Base-by-base conservation (phyloP, 2,329 filamentous ascomycete genomes). In the Fusarium irregulare region DNA sequence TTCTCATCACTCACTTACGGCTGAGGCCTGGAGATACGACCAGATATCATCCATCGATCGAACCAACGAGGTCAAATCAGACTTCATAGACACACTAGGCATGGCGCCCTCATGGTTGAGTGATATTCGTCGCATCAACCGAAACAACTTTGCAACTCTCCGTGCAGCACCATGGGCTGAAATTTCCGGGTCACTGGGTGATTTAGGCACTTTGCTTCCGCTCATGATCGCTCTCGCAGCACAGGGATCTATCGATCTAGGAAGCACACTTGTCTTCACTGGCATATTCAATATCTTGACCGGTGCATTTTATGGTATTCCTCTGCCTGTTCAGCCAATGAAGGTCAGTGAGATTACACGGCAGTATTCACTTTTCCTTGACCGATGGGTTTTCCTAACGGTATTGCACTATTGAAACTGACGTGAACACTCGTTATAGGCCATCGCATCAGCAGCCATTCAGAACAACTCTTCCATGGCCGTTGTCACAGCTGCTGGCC, bases 361-460 rank as follows among this genome's bases (percentile, higher is more conserved):
- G 21, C 18, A 28, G 45, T 47, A 4, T 12, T 28, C 9, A 13
- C 20, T 25, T 47, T 47, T 28, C n/a, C 27, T 42, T 27, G 23
- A n/a, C 14, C 25, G 20, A n/a, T 23, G 16, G 28, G 16, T 16
- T 28, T 37, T n/a, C 27, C 21, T 20, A 42, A 21, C 42, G n/a
- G 14, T 10, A 34, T 30, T 21, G n/a, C 13, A 45, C 44, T 37
- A 58, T 27, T n/a, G 20, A 18, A 45, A 28, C 60, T 64, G 20
- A 64, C n/a, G 11, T 25, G 7, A 32, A 20, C 34, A 53, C 10
- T 28, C 13, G n/a, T 27, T 20, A 27, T n/a, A 89, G 85, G 94
- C 95, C 40, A 97, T 98, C 65, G 94, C 94, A 8, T 93, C 94
- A 1, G 92, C 97, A 1, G 93, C 94, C n/a, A 93, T 98, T 68